Base-by-base conservation (phyloP, 1,284 basidiomycete species). In the Trametes polyzona region DNA sequence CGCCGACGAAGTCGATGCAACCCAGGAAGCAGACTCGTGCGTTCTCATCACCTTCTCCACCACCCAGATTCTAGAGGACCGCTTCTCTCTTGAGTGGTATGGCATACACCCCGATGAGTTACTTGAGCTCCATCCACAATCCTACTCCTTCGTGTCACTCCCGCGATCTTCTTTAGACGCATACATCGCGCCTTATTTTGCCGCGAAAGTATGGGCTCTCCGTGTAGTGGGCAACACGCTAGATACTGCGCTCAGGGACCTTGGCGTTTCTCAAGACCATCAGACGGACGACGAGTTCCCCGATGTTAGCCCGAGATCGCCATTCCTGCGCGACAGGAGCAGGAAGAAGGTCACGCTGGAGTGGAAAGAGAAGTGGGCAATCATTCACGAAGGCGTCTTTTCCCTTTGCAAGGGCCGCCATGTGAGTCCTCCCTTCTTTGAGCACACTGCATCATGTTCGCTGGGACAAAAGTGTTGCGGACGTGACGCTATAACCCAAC, bases 161-260 rank as follows among this genome's bases (percentile, higher is more conserved):
- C 79, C 76, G 0, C 77, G 82, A 35, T 67, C 71, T 24, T 42
- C 71, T 32, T 67, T 78, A 2, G 65, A 67, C n/a, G 73, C 76
- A 1, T 91, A 91, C 62, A 72, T 82, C 14, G 74, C 79, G 35
- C 88, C 88, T 0, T 91, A 88, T 71, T 89, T 88, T 73, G 85
- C 88, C 53, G 82, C 83, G 10, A 80, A 76, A 67, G 82, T 84
- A 10, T 76, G 78, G 36, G 79, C 81, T 0, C 70, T 90, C 19
- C 76, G 86, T 8, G 73, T 80, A 10, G 73, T 82, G 1, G 75
- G 73, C 59, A 66, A 68, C 27, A 44, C 48, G 23, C 40, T 52
- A 27, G 62, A 64, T 26, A 51, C 53, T 21, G 50, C 61, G n/a
- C 36, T 55, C 29, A 51, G 68, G 32, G 47, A 64, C 51, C 29